Percentiles rank a stretch among this genome's conserved stretches.
Evolutionary conservation across 2,329 filamentous ascomycete species (phyloP).

Genomic region (Colletotrichum higginsianum): DNA sequence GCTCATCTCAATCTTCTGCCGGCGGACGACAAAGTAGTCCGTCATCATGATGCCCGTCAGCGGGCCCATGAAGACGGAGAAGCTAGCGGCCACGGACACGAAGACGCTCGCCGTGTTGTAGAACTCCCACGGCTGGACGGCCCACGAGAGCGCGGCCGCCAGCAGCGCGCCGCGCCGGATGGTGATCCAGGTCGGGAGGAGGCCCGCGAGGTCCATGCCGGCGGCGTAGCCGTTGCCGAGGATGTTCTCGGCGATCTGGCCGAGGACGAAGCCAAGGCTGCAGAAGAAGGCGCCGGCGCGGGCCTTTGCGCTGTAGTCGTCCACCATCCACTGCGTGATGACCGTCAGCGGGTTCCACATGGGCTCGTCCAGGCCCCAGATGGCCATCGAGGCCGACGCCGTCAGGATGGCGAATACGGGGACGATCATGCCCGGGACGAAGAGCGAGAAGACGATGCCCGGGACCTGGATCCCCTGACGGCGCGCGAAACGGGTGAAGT

Average conservation of each 20-base stretch:
- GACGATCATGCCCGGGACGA: slow-evolving; percentile 49
- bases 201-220: slow-evolving; percentile 49
- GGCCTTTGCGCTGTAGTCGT: slow-evolving; percentile 46
- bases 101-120: slow-evolving; percentile 49
- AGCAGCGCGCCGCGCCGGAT: slow-evolving; percentile 49
- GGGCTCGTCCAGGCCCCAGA: slow-evolving; percentile 45
- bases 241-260: slow-evolving; percentile 50
- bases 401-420: slow-evolving; percentile 47
- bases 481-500: slow-evolving; percentile 49
- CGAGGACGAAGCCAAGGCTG: slow-evolving; percentile 47
- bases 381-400: slow-evolving; percentile 48
- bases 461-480: slow-evolving; percentile 44
- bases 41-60: slow-evolving; percentile 50
- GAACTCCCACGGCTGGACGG: slow-evolving; percentile 51
- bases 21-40: slow-evolving; percentile 51
- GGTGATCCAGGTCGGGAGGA: slow-evolving; percentile 48
- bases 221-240: slow-evolving; percentile 49
- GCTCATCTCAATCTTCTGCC: slow-evolving; percentile 54
- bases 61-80: slow-evolving; percentile 50
- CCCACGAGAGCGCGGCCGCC: slow-evolving; percentile 45
- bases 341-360: slow-evolving; percentile 48
- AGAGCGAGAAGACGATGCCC: slow-evolving; percentile 48
- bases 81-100: slow-evolving; percentile 47
- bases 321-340: slow-evolving; percentile 49
- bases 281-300: slow-evolving; percentile 51